Percentiles rank a stretch among this genome's conserved stretches.
Conservation (phyloP, 139 green algal genomes). For the Medakamo hakoo region DNA sequence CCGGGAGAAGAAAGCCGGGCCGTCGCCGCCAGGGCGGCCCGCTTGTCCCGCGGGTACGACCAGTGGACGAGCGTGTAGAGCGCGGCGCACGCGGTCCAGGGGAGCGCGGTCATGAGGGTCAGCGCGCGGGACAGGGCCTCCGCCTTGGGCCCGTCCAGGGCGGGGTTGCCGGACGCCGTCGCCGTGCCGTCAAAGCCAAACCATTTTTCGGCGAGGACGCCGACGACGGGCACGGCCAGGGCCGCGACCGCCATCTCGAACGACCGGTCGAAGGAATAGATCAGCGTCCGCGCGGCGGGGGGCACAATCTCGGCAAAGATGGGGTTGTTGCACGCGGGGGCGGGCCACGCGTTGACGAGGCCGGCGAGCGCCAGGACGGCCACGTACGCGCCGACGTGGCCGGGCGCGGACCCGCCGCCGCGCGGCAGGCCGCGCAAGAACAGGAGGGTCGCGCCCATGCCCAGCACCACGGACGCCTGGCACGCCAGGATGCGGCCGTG, state of each 20-base stretch:
- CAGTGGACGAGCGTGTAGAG: slow-evolving; percentile 17
- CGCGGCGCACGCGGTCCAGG: slow-evolving; percentile 22
- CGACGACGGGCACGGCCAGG: slow-evolving; percentile 24
- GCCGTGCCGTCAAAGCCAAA: slow-evolving; percentile 14
- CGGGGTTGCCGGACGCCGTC: background rate
- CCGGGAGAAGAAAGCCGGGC: too few species aligned
- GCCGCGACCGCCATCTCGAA: slow-evolving; percentile 36
- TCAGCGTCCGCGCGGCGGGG: slow-evolving; percentile 25
- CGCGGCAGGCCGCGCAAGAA: background rate
- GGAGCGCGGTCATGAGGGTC: slow-evolving; percentile 20
- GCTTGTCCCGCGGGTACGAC: slow-evolving; percentile 11
- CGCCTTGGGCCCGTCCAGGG: slow-evolving; percentile 15
- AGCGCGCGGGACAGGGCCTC: slow-evolving; percentile 23
- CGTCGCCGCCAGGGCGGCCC: background rate
- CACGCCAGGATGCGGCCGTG: slow-evolving; percentile 29
- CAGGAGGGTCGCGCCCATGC: slow-evolving; percentile 5
- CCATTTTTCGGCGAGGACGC: slow-evolving; percentile 18
- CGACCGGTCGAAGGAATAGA: slow-evolving; percentile 55
- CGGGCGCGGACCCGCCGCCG: background rate
- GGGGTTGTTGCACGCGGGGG: slow-evolving; percentile 40
- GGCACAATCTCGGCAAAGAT: slow-evolving; percentile 54
- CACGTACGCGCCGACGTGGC: slow-evolving; percentile 12
- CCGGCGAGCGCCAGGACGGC: slow-evolving; percentile 13
- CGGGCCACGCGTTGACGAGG: slow-evolving; percentile 24
- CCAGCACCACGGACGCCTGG: slow-evolving; percentile 29